Evolutionary conservation across 225 moss, liverwort and hornwort species (phyloP).

Genomic region (Lunularia cruciata): DNA sequence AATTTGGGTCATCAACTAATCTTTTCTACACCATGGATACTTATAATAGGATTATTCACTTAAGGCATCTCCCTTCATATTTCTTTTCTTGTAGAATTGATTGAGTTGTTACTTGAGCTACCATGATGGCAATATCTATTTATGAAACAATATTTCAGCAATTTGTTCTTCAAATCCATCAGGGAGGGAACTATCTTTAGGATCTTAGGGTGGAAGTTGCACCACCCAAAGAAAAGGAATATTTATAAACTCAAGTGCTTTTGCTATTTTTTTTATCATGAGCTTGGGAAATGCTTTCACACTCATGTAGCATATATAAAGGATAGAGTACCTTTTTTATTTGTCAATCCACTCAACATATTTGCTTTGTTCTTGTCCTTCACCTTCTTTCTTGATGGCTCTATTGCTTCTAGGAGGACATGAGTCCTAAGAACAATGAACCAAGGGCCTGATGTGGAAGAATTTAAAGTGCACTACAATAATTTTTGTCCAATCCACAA

Average conservation of each 20-base stretch:
- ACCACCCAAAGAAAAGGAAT: conserved; percentile 36
- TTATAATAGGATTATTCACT: too few species aligned
- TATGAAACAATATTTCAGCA: too few species aligned
- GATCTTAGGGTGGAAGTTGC: not conserved
- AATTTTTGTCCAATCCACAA: too few species aligned
- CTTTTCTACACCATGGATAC: too few species aligned
- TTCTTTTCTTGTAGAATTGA: too few species aligned
- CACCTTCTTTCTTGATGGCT: not conserved
- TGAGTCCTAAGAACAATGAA: conserved; percentile 11
- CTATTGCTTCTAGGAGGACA: not conserved
- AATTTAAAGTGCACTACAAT: conserved; percentile 16
- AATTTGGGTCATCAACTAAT: too few species aligned
- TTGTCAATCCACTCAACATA: conserved; percentile 25
- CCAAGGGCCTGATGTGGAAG: conserved; percentile 30
- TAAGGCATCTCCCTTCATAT: too few species aligned
- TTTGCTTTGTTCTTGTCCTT: conserved; percentile 5
- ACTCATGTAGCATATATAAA: conserved; percentile 33
- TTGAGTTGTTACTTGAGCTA: too few species aligned
- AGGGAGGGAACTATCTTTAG: conserved; percentile 10
- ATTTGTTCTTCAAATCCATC: conserved; percentile 28
- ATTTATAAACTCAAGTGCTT: conserved; percentile 17
- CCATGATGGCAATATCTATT: too few species aligned
- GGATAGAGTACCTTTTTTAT: conserved; percentile 16
- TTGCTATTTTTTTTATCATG: conserved; percentile 21
- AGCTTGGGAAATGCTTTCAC: not conserved